These are phyloP conservation scores for Cordyceps militaris DNA, from an alignment of 2,329 filamentous ascomycete genomes.

Conservation along the genomic window DNA sequence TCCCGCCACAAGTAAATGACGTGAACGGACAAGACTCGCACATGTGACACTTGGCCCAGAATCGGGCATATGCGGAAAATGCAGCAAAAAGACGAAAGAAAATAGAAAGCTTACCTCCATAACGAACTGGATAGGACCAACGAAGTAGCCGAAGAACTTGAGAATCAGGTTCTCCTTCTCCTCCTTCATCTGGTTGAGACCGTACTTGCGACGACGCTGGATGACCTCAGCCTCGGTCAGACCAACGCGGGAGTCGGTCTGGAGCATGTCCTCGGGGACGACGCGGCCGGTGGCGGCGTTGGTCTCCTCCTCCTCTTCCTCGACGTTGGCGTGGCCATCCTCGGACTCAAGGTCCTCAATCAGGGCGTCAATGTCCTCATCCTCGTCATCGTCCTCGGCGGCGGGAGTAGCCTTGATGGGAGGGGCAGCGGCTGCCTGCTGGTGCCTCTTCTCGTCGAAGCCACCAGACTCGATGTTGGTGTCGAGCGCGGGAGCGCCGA, in stretches of 20 bases:
- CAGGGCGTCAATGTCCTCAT: slow-evolving; percentile 78
- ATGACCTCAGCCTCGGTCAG: slow-evolving; percentile 65
- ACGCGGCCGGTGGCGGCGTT: slow-evolving; percentile 49
- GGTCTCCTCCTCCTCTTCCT: slow-evolving; percentile 49
- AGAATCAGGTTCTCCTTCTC: slow-evolving; percentile 79
- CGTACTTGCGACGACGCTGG: slow-evolving; percentile 60
- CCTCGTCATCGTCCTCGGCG: slow-evolving; percentile 61
- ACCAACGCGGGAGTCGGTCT: slow-evolving; percentile 67
- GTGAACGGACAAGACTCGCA: background rate
- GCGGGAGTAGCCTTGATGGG: slow-evolving; percentile 36
- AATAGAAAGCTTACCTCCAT: slow-evolving; percentile 62
- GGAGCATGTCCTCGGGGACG: slow-evolving; percentile 67
- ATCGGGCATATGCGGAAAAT: background rate
- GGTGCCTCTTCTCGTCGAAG: slow-evolving; percentile 56
- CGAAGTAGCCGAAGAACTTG: slow-evolving; percentile 77
- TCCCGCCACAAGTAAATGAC: background rate
- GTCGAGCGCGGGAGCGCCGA: slow-evolving; percentile 50
- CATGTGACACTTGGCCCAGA: slow-evolving; percentile 1
- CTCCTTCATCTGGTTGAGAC: slow-evolving; percentile 85
- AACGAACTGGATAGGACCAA: slow-evolving; percentile 87
- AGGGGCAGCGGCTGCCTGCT: slow-evolving; percentile 26
- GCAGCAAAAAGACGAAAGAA: slow-evolving; percentile 4
- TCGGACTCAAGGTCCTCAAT: slow-evolving; percentile 83
- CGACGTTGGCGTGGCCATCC: slow-evolving; percentile 61
- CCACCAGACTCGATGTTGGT: slow-evolving; percentile 58